Base-by-base conservation (phyloP, 768 basidiomycete species). In the Suillus weaverae region DNA sequence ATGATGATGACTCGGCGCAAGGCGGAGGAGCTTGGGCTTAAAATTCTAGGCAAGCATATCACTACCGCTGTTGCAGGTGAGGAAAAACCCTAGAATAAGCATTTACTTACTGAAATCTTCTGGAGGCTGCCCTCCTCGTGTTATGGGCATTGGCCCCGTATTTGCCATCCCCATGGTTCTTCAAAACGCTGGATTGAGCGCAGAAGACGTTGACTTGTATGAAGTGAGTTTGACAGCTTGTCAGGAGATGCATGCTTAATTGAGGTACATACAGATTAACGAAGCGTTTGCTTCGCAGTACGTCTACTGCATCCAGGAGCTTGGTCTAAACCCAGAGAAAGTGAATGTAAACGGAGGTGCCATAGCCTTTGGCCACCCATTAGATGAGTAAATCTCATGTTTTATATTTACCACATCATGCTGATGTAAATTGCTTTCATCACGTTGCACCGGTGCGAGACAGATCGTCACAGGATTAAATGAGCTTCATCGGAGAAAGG, bases 331-430 rank as follows among this genome's bases (percentile, higher is more conserved):
- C 65, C 75, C 74, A n/a, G 80, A 81, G 60, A 85, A 91, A 81
- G 87, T 94, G 22, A 95, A 95, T 70, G 91, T 93, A 33, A 94
- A 95, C 65, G 94, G 95, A 18, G 95, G 95, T 3, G 94, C 94
- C 1, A 96, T 96, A 71, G 94, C 92, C 26, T 81, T 94, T 48
- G 91, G 92, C 0, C 91, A 93, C 75, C 91, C 91, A 33, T 73
- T 92, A 85, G 92, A 89, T 91, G 72, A 84, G 89, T 84, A 32
- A 6, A 60, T 53, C 66, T 11, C 13, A 57, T 16, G 32, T 46
- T 30, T 70, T 30, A 22, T 14, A 13, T 18, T 26, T 13, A 20
- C 18, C 26, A 13, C 20, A 22, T 16, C 26, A 41, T 32, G 26
- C 61, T 76, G 46, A 76, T 55, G 3, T 61, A 51, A 35, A 53